Percentiles rank a stretch among this genome's conserved stretches.
phyloP scores from a whole-genome alignment of 139 green algal species.

The Diplosphaera chodatii region DNA sequence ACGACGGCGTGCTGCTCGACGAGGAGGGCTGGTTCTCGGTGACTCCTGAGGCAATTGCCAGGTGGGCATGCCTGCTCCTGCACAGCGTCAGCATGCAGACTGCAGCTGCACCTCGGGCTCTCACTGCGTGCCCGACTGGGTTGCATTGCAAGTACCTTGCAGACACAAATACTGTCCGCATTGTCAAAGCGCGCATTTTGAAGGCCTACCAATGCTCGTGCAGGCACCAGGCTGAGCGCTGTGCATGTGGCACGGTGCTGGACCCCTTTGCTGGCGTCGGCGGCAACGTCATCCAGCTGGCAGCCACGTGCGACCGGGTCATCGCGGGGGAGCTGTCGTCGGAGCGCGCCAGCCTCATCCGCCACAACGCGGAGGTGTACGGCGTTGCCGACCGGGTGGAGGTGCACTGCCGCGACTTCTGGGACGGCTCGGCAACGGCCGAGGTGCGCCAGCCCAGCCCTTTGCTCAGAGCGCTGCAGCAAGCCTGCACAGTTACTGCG shows the following conservation, averaged over 20 bases:
- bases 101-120: no score
- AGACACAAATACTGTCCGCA: no score
- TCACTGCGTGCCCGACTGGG: no score
- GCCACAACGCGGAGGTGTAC: slow-evolving; percentile 72
- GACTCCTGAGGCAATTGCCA: slow-evolving; percentile 72
- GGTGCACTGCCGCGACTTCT: slow-evolving; percentile 57
- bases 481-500: no score
- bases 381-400: slow-evolving; percentile 52
- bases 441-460: no score
- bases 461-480: no score
- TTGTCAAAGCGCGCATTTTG: no score
- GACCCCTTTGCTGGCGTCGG: slow-evolving; percentile 83
- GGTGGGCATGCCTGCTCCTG: no score
- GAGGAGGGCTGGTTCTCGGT: slow-evolving; percentile 79
- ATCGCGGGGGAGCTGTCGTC: slow-evolving; percentile 66
- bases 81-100: no score
- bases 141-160: no score
- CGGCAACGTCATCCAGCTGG: slow-evolving; percentile 83
- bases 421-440: slow-evolving; percentile 8
- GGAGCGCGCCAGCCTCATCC: slow-evolving; percentile 43
- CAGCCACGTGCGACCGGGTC: slow-evolving; percentile 36
- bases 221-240: slow-evolving; percentile 6
- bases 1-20: slow-evolving; percentile 69
- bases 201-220: no score
- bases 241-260: slow-evolving; percentile 40